Percentiles rank a stretch among this genome's conserved stretches.
phyloP scores from a whole-genome alignment of 176 grass and related monocot species.

The Carex littledalei region DNA sequence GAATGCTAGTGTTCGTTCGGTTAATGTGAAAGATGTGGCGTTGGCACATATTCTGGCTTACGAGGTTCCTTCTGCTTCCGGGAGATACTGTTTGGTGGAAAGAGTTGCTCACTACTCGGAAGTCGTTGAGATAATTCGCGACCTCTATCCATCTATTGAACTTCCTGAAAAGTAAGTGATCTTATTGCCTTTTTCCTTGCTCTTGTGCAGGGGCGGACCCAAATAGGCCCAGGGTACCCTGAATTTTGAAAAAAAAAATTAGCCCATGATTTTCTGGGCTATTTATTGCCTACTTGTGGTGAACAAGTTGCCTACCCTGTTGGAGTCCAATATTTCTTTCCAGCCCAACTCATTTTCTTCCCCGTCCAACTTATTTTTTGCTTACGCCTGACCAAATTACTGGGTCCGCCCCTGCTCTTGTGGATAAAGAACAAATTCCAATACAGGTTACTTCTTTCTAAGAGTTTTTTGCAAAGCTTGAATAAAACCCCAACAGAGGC shows the following conservation, averaged over 20 bases:
- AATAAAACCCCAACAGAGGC: neutral
- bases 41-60: constrained; percentile 34
- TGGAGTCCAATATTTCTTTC: too few species aligned
- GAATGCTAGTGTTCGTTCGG: constrained; percentile 24
- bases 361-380: too few species aligned
- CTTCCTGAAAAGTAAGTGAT: constrained; percentile 26
- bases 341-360: too few species aligned
- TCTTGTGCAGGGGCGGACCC: neutral
- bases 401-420: too few species aligned
- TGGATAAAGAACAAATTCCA: neutral
- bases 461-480: neutral
- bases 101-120: constrained; percentile 28
- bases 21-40: constrained; percentile 33
- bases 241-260: too few species aligned
- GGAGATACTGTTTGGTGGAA: constrained; percentile 34
- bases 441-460: neutral
- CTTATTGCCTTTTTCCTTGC: neutral
- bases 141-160: constrained; percentile 25
- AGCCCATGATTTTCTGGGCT: too few species aligned
- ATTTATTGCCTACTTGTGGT: too few species aligned
- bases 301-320: too few species aligned
- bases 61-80: constrained; percentile 24
- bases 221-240: too few species aligned
- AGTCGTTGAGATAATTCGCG: constrained; percentile 25
- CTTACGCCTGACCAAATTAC: too few species aligned